Evolutionary conservation across 1,139 yeast species (phyloP), one percentile per base, ranked within the genome.

Genomic region (Debaryomyces singareniensis): DNA sequence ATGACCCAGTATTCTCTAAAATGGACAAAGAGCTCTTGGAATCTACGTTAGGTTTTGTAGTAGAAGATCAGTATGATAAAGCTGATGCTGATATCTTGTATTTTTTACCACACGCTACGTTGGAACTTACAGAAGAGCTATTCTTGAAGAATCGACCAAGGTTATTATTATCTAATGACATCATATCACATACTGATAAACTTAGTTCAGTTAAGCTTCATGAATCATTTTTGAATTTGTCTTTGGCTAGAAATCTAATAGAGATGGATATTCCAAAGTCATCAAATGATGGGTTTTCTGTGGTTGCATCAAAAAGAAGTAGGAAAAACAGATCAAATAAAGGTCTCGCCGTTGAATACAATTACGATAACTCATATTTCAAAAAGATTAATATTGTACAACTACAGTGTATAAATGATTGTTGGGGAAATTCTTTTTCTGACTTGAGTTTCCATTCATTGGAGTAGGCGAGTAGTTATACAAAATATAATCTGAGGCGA

Each of bases 91-190:
- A 46, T 1, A 54, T 61, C 0, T 48, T 80, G 2, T 75, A 60
- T 41, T 83, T 74, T 44, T 61, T 83, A 33, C 93, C 93, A 0
- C 95, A 84, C 53, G 89, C 89, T 0, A 85, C 87, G 1, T 53
- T 80, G 25, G 62, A 58, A 5, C 53, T 83, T 9, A 75, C 83
- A 1, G 72, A 77, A 27, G 25, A 35, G 1, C 42, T 78, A 1
- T 39, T 79, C 4, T 50, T 28, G 1, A 24, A 23, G 0, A 38
- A 54, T 4, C 31, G 46, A 13, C 78, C 78, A 1, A 20, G 13
- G 2, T 49, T 52, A 20, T 40, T 70, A 28, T 48, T 76, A 16
- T 75, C 74, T 2, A 76, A 76, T 38, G 65, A 75, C 42, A 36
- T 74, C 4, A 39, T 64, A 0, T 57, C 62, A 5, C 80, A 75